Conservation (phyloP, 2,329 filamentous ascomycete species). For the Knoxdaviesia proteae region DNA sequence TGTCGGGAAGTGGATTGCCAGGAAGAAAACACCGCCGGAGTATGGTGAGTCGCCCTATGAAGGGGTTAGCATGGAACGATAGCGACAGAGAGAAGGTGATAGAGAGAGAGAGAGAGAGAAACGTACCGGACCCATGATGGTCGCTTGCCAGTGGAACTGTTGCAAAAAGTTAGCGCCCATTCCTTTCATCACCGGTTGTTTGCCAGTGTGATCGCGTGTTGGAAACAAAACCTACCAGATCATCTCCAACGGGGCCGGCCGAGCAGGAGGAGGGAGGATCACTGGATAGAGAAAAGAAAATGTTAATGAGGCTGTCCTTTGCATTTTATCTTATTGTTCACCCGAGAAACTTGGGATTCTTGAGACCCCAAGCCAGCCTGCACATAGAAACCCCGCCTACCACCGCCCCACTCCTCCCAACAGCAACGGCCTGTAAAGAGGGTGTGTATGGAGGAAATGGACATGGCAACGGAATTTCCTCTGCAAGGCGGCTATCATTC, state of each 20-base stretch:
- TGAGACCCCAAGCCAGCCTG: no score
- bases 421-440: no score
- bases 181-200: constrained; percentile 1
- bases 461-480: no score
- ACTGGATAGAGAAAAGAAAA: constrained; percentile 24
- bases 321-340: no score
- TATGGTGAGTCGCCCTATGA: constrained; percentile 81
- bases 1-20: constrained; percentile 96
- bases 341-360: no score
- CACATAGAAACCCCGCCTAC: no score
- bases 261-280: constrained; percentile 98
- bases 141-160: constrained; percentile 99
- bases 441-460: no score
- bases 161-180: constrained; percentile 8
- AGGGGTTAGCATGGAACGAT: neutral
- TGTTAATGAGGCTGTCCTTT: no score
- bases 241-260: constrained; percentile 88
- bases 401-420: no score
- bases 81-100: neutral
- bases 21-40: constrained; percentile 96
- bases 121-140: constrained; percentile 98
- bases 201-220: no score
- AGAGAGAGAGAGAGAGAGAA: constrained; percentile 8
- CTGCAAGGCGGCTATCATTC: no score
- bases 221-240: constrained; percentile 53